phyloP scores from a whole-genome alignment of 2,329 filamentous ascomycete species.

The Nannizziopsis arthrosporioides region DNA sequence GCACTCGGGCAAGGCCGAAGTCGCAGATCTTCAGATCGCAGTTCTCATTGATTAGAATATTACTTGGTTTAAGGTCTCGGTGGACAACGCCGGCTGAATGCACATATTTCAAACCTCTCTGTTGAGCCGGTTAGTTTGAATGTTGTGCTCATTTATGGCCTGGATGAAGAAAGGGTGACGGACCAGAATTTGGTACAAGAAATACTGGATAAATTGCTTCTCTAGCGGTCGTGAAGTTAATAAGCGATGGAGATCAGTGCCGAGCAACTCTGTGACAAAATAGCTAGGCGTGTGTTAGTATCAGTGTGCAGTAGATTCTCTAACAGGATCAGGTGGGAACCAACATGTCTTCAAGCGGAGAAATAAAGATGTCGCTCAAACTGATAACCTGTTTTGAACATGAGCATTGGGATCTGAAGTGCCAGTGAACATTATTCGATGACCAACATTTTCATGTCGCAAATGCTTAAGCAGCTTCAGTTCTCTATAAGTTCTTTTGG shows the following conservation, averaged over 20 bases:
- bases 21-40: slow-evolving; percentile 99
- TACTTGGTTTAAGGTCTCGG: slow-evolving; percentile 94
- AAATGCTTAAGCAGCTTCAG: slow-evolving; percentile 95
- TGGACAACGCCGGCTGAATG: slow-evolving; percentile 97
- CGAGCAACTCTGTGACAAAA: slow-evolving; percentile 94
- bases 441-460: slow-evolving; percentile 80
- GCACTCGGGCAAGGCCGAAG: slow-evolving; percentile 91
- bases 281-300: slow-evolving; percentile 48
- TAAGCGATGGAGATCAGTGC: slow-evolving; percentile 89
- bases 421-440: not conserved
- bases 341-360: slow-evolving; percentile 95
- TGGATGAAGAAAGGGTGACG: slow-evolving; percentile 25
- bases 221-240: slow-evolving; percentile 91
- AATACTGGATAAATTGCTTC: slow-evolving; percentile 99
- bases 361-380: slow-evolving; percentile 98
- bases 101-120: slow-evolving; percentile 98
- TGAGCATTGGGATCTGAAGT: not conserved
- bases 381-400: slow-evolving; percentile 64
- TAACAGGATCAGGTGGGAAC: slow-evolving; percentile 22
- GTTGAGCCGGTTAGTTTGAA: slow-evolving; percentile 9
- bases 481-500: slow-evolving; percentile 95
- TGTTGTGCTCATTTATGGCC: not conserved
- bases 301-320: not conserved
- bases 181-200: slow-evolving; percentile 97
- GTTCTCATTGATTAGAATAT: slow-evolving; percentile 99